Conservation (phyloP, 1,284 basidiomycete genomes). For the Tilletia indica region DNA sequence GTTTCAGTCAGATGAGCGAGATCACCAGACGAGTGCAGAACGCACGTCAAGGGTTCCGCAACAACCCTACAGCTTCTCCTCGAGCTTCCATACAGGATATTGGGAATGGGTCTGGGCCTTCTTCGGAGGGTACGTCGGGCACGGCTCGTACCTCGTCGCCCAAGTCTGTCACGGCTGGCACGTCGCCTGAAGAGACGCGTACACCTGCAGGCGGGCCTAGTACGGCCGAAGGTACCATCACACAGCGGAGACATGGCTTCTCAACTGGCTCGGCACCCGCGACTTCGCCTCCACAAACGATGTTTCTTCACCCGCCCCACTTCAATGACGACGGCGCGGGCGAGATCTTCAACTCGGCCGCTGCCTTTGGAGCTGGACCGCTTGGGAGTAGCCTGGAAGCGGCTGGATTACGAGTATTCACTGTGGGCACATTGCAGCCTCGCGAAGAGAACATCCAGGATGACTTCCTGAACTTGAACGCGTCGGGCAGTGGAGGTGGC, state of each 20-base stretch:
- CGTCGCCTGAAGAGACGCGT: neutral
- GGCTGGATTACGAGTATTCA: constrained; percentile 76
- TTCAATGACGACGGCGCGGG: constrained; percentile 22
- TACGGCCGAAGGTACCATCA: neutral
- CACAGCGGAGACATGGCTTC: constrained; percentile 9
- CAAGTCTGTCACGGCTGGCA: neutral
- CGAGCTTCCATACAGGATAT: neutral
- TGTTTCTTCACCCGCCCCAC: constrained; percentile 38
- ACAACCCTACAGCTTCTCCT: neutral
- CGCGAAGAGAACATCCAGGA: constrained; percentile 39
- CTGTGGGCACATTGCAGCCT: constrained; percentile 75
- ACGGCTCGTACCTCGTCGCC: neutral
- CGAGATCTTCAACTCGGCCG: constrained; percentile 25
- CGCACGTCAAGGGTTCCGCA: neutral
- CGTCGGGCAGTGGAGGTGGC: neutral
- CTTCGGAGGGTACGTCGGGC: neutral
- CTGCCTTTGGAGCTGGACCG: constrained; percentile 30
- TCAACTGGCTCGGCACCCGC: constrained; percentile 1
- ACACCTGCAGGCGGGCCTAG: neutral
- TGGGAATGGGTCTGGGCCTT: neutral
- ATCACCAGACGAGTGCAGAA: constrained; percentile 12
- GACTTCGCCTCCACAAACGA: constrained; percentile 20
- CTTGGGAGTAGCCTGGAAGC: constrained; percentile 27
- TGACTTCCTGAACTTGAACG: neutral
- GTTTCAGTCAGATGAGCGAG: constrained; percentile 72